phyloP scores from a whole-genome alignment of 768 basidiomycete genomes.

The Tylopilus balloui region DNA sequence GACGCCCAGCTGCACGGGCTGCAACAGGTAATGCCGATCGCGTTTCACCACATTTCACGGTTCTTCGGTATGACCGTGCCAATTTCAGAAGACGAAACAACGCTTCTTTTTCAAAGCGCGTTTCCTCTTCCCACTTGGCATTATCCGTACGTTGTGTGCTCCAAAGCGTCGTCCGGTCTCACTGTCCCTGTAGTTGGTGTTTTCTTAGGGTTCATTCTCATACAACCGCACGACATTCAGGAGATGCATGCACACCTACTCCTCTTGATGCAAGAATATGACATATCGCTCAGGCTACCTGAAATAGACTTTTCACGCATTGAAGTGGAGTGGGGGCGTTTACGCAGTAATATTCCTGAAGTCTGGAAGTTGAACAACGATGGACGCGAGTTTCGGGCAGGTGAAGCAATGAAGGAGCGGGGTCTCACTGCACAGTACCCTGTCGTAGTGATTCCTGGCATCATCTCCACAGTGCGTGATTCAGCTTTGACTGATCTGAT shows the following conservation, averaged over 20 bases:
- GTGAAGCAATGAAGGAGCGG: conserved; percentile 58
- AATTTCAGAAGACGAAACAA: conserved; percentile 12
- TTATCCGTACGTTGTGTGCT: conserved; percentile 44
- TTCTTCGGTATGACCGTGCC: background rate
- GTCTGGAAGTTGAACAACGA: conserved; percentile 79
- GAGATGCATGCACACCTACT: conserved; percentile 66
- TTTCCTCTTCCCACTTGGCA: conserved; percentile 69
- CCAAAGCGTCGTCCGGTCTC: background rate
- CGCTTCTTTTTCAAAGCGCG: conserved; percentile 32
- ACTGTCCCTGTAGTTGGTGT: conserved; percentile 51
- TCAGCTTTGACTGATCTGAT: background rate
- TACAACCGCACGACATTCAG: conserved; percentile 63
- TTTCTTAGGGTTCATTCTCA: conserved; percentile 56
- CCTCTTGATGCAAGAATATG: conserved; percentile 66
- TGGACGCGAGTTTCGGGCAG: conserved; percentile 76
- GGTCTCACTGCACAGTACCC: conserved; percentile 71
- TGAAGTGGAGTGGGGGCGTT: conserved; percentile 65
- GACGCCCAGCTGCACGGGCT: conserved; percentile 27
- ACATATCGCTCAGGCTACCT: conserved; percentile 58
- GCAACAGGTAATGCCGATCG: conserved; percentile 12
- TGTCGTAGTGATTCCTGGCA: conserved; percentile 82
- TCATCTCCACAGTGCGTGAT: conserved; percentile 75
- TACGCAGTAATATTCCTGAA: conserved; percentile 69
- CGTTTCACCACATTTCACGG: no score
- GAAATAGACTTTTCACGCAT: conserved; percentile 64